Percentiles rank a stretch among this genome's conserved stretches.
Conservation (phyloP, 192 early-diverging fungal species). For the Backusella westeae region DNA sequence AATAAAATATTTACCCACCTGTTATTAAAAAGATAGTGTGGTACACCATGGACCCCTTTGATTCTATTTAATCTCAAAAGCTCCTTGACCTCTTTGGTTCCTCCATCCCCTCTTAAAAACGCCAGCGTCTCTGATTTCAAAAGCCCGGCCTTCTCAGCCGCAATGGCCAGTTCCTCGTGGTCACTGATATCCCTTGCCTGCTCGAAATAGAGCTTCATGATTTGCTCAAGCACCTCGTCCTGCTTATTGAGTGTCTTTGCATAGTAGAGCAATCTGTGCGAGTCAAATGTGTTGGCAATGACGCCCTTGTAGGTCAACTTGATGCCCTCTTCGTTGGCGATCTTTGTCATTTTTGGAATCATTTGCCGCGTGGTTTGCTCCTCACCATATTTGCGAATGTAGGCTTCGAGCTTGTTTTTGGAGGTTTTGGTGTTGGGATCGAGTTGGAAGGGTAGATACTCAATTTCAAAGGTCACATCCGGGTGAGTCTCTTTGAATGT, state of each 20-base stretch:
- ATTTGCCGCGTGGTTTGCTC: constrained; percentile 48
- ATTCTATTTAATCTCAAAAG: constrained; percentile 42
- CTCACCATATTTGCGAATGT: constrained; percentile 67
- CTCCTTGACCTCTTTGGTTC: constrained; percentile 45
- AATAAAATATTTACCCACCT: constrained; percentile 28
- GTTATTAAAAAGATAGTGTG: constrained; percentile 63
- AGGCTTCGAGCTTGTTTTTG: constrained; percentile 48
- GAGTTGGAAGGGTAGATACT: constrained; percentile 70
- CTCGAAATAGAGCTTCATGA: constrained; percentile 76
- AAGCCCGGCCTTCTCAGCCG: constrained; percentile 59
- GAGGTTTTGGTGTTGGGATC: constrained; percentile 53
- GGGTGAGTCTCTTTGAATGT: constrained; percentile 47
- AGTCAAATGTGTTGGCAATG: constrained; percentile 61
- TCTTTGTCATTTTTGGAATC: constrained; percentile 44
- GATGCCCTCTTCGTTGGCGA: constrained; percentile 67
- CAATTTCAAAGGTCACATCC: constrained; percentile 54
- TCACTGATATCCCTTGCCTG: constrained; percentile 64
- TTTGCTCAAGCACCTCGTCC: constrained; percentile 54
- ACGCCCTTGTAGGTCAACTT: constrained; percentile 63
- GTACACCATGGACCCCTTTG: constrained; percentile 65
- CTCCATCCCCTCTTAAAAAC: constrained; percentile 61
- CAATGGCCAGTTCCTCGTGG: constrained; percentile 48
- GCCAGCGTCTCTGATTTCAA: constrained; percentile 41
- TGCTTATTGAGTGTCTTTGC: constrained; percentile 52
- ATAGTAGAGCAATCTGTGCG: constrained; percentile 64